Evolutionary conservation across 148 eudicot species (phyloP), one percentile per base, ranked within the genome.

Genomic region (Fagopyrum esculentum): DNA sequence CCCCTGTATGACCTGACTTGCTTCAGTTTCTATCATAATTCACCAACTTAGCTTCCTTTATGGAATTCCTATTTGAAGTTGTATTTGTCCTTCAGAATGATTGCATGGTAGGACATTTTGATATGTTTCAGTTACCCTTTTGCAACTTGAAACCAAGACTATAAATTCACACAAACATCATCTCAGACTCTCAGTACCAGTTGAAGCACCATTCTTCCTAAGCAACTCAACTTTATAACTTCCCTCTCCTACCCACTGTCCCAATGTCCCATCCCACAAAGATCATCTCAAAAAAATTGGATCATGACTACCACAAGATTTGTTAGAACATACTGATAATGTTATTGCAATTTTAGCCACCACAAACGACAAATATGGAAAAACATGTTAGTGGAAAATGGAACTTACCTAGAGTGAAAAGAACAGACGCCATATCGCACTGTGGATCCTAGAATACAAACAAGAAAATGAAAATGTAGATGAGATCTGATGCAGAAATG

Each of bases 381-480:
- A 9, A 10, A 19, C 29, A 30, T 43, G n/a, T 54, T 44, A 35
- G 48, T 43, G 30, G 44, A 77, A 54, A 73, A 76, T 46, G 74
- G 73, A 73, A 85, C 99, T 85, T 76, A 95, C 99, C 96, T 85
- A 95, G 68, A 75, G 85, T 89, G 72, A 84, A 83, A 69, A 95
- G 81, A 77, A 88, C 84, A 72, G 87, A 87, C 72, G 84, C 86
- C 89, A 87, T 76, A 82, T 90, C 85, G 79, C 76, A 74, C 72
- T 78, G 16, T 7, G 48, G 66, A 68, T 81, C 91, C 97, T 92
- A 80, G 52, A 59, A 81, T 48, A 85, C 74, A 76, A 82, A 76
- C 47, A 73, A 45, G 74, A 45, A 74, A 75, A 9, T 79, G 69
- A 75, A 74, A 35, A 72, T 71, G 71, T n/a, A 80, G 78, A 76